Conservation (phyloP, 1,284 basidiomycete species). For the Ceratobasidium sp. region DNA sequence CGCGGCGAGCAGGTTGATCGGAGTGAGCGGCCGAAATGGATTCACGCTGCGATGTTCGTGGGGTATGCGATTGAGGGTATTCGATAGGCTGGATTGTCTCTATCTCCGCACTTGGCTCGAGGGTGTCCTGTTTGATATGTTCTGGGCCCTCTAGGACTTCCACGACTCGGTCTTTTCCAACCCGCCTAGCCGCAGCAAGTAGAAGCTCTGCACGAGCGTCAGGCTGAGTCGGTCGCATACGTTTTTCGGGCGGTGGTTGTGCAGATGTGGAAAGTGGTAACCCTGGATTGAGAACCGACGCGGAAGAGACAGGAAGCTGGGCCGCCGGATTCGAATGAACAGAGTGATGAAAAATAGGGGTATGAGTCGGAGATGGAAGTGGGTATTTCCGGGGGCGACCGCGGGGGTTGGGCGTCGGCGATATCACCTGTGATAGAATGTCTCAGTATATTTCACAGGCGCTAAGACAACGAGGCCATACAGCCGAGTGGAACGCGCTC, state of each 20-base stretch:
- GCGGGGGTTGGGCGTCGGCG: slow-evolving; percentile 31
- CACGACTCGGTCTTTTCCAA: slow-evolving; percentile 32
- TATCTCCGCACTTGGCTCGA: neutral
- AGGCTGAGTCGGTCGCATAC: slow-evolving; percentile 28
- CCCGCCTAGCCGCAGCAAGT: slow-evolving; percentile 27
- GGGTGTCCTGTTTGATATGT: neutral
- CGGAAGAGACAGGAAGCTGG: slow-evolving; percentile 24
- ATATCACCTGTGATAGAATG: neutral
- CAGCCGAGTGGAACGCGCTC: slow-evolving; percentile 7
- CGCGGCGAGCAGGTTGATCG: slow-evolving; percentile 16
- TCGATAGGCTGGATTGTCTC: neutral
- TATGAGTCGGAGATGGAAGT: slow-evolving; percentile 16
- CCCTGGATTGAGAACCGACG: slow-evolving; percentile 20
- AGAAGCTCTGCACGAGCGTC: slow-evolving; percentile 37
- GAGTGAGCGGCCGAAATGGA: neutral
- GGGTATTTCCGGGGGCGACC: slow-evolving; percentile 34
- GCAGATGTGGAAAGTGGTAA: neutral
- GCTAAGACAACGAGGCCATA: neutral
- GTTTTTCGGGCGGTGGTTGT: slow-evolving; percentile 31
- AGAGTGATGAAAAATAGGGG: slow-evolving; percentile 3
- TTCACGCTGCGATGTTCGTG: neutral
- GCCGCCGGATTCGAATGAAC: slow-evolving; percentile 25
- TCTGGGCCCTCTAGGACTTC: slow-evolving; percentile 19
- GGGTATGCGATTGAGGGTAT: neutral
- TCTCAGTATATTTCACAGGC: neutral